Conservation (phyloP, 768 basidiomycete species). For the Roridomyces roridus region DNA sequence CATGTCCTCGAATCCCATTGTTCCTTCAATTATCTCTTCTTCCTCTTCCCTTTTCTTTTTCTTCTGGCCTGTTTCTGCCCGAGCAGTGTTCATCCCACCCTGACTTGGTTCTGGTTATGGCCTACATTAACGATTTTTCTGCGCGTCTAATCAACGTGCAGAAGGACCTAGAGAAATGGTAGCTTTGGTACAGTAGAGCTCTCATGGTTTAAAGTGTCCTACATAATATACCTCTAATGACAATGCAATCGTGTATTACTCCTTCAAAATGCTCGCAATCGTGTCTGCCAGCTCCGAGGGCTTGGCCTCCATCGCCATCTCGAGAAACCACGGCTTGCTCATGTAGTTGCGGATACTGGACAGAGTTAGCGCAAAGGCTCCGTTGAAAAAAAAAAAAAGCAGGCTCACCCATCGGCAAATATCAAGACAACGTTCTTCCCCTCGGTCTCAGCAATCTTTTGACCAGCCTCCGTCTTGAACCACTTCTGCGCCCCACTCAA, state of each 20-base stretch:
- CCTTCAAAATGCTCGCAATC: constrained; percentile 49
- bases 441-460: constrained; percentile 61
- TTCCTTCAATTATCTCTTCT: background rate
- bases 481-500: constrained; percentile 80
- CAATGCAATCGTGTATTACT: background rate
- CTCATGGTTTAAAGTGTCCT: background rate
- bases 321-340: constrained; percentile 91
- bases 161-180: background rate
- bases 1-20: background rate
- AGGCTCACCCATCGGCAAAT: constrained; percentile 85
- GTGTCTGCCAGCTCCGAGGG: constrained; percentile 57
- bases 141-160: background rate
- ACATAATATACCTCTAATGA: background rate
- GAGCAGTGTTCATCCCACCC: background rate
- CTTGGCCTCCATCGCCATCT: constrained; percentile 63
- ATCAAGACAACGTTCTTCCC: constrained; percentile 90
- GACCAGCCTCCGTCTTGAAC: constrained; percentile 75
- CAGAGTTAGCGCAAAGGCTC: background rate
- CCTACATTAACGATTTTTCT: background rate
- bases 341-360: constrained; percentile 90
- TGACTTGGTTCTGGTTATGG: background rate
- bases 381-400: background rate
- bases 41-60: background rate
- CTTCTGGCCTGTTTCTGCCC: constrained; percentile 1
- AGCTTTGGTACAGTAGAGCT: background rate